These are phyloP conservation scores for Populus trichocarpa DNA, from an alignment of 441 rosid species.

Conservation along the genomic window DNA sequence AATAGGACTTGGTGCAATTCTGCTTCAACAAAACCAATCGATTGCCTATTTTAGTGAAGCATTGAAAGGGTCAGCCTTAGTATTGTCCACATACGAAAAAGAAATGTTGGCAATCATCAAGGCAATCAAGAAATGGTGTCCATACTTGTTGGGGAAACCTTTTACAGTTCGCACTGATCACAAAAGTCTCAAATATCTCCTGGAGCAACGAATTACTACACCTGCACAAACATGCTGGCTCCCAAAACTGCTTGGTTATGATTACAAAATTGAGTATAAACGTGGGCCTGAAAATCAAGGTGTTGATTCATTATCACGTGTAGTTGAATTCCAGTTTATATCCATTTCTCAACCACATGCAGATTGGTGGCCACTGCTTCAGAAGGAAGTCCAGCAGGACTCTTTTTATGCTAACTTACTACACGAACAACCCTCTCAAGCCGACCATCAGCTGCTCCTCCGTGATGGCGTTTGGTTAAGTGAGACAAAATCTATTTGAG, in stretches of 20 bases:
- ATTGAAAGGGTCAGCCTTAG: neutral
- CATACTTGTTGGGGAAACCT: neutral
- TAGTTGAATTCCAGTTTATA: too few species aligned
- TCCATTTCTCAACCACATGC: too few species aligned
- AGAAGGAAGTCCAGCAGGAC: too few species aligned
- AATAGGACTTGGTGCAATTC: neutral
- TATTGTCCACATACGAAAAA: neutral
- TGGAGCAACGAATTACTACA: neutral
- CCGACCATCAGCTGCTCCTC: too few species aligned
- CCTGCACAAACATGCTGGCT: neutral
- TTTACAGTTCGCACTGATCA: neutral
- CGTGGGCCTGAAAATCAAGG: too few species aligned
- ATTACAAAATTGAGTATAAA: too few species aligned
- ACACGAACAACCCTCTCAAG: too few species aligned
- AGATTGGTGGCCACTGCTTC: too few species aligned
- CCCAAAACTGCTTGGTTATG: neutral
- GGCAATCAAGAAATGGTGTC: neutral
- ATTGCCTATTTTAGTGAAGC: neutral
- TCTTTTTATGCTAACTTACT: too few species aligned
- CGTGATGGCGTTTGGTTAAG: too few species aligned
- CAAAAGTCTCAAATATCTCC: neutral
- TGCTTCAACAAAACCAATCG: neutral
- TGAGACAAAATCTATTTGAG: too few species aligned
- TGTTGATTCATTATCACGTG: too few species aligned
- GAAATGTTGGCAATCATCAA: neutral